phyloP scores from a whole-genome alignment of 208 protist species.

The Acanthamoeba castellanii region DNA sequence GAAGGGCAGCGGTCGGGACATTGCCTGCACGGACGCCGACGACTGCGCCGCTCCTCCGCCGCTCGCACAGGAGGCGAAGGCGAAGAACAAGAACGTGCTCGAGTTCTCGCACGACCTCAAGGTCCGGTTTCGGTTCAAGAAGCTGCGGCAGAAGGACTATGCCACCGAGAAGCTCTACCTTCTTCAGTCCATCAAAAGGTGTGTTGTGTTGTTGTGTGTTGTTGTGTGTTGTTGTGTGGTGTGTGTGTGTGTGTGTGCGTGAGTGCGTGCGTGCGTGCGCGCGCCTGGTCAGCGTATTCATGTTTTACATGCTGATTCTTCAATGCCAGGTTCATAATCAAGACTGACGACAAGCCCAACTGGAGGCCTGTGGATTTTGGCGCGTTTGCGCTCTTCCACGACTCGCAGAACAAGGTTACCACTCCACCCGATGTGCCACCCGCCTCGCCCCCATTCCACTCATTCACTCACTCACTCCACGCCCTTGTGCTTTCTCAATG shows the following conservation, averaged over 20 bases:
- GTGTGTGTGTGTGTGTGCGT: not conserved
- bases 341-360: conserved; percentile 55
- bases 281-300: not conserved
- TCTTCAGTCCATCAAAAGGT: conserved; percentile 16
- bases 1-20: not conserved
- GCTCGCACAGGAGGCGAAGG: not conserved
- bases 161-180: conserved; percentile 32
- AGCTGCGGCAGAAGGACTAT: conserved; percentile 48
- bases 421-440: too few species aligned
- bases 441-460: too few species aligned
- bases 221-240: too few species aligned
- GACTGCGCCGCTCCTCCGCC: not conserved
- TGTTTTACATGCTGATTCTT: not conserved
- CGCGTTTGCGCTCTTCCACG: conserved; percentile 6
- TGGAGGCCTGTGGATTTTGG: conserved; percentile 61
- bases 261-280: too few species aligned
- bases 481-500: too few species aligned
- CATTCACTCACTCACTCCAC: too few species aligned
- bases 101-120: conserved; percentile 38
- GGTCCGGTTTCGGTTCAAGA: conserved; percentile 60
- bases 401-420: not conserved
- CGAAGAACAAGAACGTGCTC: not conserved
- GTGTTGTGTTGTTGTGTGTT: not conserved
- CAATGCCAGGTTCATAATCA: conserved; percentile 37
- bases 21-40: not conserved